These are phyloP conservation scores for Carex arenaria DNA, from an alignment of 202 grass and related monocot species.

Conservation along the genomic window DNA sequence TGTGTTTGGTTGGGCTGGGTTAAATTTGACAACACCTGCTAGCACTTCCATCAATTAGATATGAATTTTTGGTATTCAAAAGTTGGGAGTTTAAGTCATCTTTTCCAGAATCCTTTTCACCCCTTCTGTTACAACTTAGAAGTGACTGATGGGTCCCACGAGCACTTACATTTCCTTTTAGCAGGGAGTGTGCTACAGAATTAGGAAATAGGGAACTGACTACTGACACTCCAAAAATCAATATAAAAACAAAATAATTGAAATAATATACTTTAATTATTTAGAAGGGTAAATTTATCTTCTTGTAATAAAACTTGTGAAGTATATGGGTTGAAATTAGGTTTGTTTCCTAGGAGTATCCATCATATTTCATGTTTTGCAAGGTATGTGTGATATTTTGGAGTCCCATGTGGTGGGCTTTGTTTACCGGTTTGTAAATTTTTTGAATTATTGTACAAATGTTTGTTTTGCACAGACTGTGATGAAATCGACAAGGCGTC, in stretches of 20 bases:
- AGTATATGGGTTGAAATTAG: background rate
- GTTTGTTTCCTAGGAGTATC: background rate
- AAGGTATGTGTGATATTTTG: background rate
- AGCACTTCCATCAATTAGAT: background rate
- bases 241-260: background rate
- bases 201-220: background rate
- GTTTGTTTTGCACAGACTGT: constrained; percentile 42
- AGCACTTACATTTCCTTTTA: background rate
- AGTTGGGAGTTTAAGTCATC: background rate
- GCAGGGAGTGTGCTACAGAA: background rate
- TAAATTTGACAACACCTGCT: background rate
- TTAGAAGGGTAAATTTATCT: background rate
- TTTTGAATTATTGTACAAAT: constrained; percentile 3
- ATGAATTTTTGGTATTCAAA: background rate
- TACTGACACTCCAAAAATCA: background rate
- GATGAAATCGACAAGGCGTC: constrained; percentile 72
- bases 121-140: background rate
- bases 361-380: constrained; percentile 5
- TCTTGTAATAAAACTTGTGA: background rate
- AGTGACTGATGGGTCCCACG: background rate
- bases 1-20: background rate
- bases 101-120: no score
- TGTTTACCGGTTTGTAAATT: background rate
- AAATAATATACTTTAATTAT: background rate
- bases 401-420: background rate